Evolutionary conservation across 345 rosid species (phyloP).

Genomic region (Salix purpurea): DNA sequence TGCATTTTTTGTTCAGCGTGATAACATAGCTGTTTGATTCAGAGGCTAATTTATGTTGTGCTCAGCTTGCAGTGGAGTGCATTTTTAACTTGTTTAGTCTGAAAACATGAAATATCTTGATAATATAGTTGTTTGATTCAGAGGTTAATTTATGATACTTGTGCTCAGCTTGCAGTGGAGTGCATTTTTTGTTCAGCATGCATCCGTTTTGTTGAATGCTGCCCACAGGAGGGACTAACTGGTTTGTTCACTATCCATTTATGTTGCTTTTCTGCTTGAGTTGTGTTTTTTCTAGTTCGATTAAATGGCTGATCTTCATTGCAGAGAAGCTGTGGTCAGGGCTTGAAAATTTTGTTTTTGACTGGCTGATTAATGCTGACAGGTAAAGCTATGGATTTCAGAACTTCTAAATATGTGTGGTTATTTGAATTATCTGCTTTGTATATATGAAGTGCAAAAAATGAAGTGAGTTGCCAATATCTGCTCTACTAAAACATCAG

Average conservation of each 20-base stretch:
- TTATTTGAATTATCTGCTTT: conserved; percentile 7
- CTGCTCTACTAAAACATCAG: too few relatives aligned
- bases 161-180: conserved; percentile 92
- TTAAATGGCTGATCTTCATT: conserved; percentile 22
- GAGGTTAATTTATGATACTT: conserved; percentile 18
- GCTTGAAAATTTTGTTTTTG: conserved; percentile 97
- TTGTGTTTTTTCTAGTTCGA: conserved; percentile 11
- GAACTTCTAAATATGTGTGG: conserved; percentile 10
- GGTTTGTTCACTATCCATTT: conserved; percentile 47
- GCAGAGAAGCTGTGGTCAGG: conserved; percentile 99
- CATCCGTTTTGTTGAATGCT: conserved; percentile 94
- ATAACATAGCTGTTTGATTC: conserved; percentile 1
- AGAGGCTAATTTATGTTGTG: conserved; percentile 22
- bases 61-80: conserved; percentile 98
- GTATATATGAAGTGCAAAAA: background rate
- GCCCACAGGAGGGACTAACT: conserved; percentile 97
- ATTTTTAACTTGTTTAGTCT: background rate
- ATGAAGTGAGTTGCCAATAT: background rate
- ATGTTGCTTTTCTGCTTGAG: conserved; percentile 15
- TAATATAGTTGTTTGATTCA: conserved; percentile 2
- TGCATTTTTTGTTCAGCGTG: conserved; percentile 95
- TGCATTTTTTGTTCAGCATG: conserved; percentile 99
- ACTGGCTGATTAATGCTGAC: conserved; percentile 97
- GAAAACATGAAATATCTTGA: background rate
- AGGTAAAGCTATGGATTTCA: conserved; percentile 48